Evolutionary conservation across 148 eudicot species (phyloP).

Genomic region (Vaccinium macrocarpon): DNA sequence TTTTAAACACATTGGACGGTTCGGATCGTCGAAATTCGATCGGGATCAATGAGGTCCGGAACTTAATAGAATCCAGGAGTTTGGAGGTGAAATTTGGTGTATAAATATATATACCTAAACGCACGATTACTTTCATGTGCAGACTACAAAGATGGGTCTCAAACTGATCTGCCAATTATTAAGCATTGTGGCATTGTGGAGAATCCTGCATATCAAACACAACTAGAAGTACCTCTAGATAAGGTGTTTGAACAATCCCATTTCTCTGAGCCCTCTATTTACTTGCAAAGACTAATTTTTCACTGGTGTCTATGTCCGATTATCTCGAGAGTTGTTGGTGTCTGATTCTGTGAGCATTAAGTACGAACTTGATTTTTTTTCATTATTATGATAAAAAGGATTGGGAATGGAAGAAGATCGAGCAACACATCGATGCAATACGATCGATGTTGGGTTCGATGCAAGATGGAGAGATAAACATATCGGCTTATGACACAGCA

Average conservation of each 20-base stretch:
- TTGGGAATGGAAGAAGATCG: background rate
- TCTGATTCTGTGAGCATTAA: background rate
- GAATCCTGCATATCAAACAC: slow-evolving; percentile 14
- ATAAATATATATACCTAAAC: no score
- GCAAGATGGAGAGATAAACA: slow-evolving; percentile 40
- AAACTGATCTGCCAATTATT: slow-evolving; percentile 18
- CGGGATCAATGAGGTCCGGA: no score
- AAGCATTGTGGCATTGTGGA: slow-evolving; percentile 23
- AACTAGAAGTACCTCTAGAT: slow-evolving; percentile 19
- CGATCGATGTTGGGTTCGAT: slow-evolving; percentile 33
- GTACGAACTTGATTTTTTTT: background rate
- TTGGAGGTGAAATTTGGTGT: no score
- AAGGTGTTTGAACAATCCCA: background rate
- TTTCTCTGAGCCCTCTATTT: background rate
- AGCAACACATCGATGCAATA: slow-evolving; percentile 17
- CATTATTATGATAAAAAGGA: slow-evolving; percentile 6
- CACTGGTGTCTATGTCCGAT: no score
- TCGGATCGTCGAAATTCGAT: no score
- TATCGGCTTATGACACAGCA: no score
- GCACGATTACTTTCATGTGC: slow-evolving; percentile 1
- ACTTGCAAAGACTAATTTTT: no score
- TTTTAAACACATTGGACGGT: no score
- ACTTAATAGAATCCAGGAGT: no score
- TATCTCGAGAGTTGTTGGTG: no score
- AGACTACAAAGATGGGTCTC: slow-evolving; percentile 26